Evolutionary conservation across 1,139 yeast species (phyloP).

Genomic region (Maudiozyma humilis): DNA sequence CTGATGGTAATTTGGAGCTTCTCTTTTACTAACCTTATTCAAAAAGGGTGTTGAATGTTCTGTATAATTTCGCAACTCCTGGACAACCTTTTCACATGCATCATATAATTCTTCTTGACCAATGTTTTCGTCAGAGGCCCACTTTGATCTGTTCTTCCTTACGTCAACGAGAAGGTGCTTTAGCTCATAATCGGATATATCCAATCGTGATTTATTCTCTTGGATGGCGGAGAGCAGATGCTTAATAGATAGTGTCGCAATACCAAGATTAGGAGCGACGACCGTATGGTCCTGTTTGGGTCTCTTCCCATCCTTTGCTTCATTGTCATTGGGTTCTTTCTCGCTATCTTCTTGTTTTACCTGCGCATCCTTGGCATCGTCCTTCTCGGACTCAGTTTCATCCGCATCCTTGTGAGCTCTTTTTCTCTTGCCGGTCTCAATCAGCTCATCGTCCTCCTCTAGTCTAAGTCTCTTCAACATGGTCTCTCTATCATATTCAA

Average conservation of each 20-base stretch:
- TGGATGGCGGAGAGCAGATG: constrained; percentile 75
- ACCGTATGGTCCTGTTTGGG: constrained; percentile 20
- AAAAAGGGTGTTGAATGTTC: constrained; percentile 95
- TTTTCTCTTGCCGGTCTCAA: constrained; percentile 37
- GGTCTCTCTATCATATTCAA: constrained; percentile 77
- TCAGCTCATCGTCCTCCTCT: constrained; percentile 69
- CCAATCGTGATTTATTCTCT: constrained; percentile 61
- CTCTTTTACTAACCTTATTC: constrained; percentile 90
- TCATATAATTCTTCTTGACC: constrained; percentile 98
- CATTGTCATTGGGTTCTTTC: background rate
- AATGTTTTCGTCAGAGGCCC: constrained; percentile 90
- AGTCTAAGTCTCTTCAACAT: constrained; percentile 66
- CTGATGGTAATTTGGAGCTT: constrained; percentile 91
- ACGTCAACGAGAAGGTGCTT: constrained; percentile 85
- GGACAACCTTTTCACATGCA: constrained; percentile 90
- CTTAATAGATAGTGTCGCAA: constrained; percentile 73
- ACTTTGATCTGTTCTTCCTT: constrained; percentile 87
- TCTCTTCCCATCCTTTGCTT: constrained; percentile 15
- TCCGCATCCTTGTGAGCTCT: constrained; percentile 9
- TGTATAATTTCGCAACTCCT: constrained; percentile 83
- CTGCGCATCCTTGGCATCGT: constrained; percentile 17
- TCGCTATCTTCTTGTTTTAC: constrained; percentile 1
- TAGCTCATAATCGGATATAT: constrained; percentile 76
- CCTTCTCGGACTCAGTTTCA: constrained; percentile 4
- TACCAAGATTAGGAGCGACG: constrained; percentile 53